phyloP scores from a whole-genome alignment of 495 filamentous ascomycete species.

The Lophiotrema nucula region DNA sequence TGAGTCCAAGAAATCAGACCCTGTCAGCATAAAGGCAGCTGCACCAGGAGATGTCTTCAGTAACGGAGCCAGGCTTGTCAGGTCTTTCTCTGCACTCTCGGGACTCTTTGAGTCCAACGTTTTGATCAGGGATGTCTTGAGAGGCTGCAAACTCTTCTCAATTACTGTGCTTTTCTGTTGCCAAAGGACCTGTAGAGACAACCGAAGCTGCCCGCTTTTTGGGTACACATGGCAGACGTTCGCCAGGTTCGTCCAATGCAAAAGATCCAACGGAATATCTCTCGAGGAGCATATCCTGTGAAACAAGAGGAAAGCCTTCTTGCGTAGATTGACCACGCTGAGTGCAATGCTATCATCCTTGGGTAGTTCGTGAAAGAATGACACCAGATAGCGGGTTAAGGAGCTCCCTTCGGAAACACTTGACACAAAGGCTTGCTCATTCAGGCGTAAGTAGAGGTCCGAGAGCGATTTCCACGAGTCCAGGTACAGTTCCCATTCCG shows the following conservation, averaged over 20 bases:
- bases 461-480: conserved; percentile 72
- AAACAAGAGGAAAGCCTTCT: conserved; percentile 59
- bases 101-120: conserved; percentile 50
- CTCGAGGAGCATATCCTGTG: conserved; percentile 49
- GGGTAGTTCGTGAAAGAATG: conserved; percentile 55
- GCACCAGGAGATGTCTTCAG: conserved; percentile 53
- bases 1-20: conserved; percentile 81
- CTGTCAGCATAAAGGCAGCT: conserved; percentile 67
- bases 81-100: conserved; percentile 44
- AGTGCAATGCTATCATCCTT: conserved; percentile 44
- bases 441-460: conserved; percentile 59
- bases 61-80: conserved; percentile 51
- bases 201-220: conserved; percentile 49
- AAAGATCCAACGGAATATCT: conserved; percentile 47
- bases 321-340: conserved; percentile 56
- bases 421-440: conserved; percentile 52
- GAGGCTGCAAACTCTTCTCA: conserved; percentile 48
- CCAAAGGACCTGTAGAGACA: conserved; percentile 47
- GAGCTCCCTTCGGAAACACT: conserved; percentile 53
- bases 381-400: conserved; percentile 57
- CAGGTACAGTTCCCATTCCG: conserved; percentile 76
- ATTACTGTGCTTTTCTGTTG: conserved; percentile 44
- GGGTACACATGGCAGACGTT: conserved; percentile 57
- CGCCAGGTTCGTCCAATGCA: conserved; percentile 58
- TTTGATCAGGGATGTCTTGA: conserved; percentile 49